These are phyloP conservation scores for Pleurotus ostreatus DNA, from an alignment of 768 basidiomycete species.

Conservation along the genomic window DNA sequence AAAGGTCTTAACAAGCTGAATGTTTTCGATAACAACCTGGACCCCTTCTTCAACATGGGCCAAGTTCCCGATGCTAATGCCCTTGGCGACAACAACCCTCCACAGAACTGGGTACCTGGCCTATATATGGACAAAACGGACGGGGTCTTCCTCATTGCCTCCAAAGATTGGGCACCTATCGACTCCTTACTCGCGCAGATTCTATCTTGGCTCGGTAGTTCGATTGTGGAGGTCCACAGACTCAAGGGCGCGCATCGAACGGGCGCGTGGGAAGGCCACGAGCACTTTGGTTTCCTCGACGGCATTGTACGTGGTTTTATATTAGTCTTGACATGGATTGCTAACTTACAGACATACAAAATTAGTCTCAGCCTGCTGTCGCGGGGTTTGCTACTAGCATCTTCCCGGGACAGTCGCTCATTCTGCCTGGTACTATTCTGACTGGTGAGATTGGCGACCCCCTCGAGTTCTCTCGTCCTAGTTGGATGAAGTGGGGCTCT, in stretches of 20 bases:
- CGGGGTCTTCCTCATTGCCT: conserved; percentile 18
- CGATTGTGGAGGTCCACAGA: conserved; percentile 12
- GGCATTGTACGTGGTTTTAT: conserved; percentile 10
- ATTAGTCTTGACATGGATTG: not conserved
- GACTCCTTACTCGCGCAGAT: conserved; percentile 8
- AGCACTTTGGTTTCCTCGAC: conserved; percentile 24
- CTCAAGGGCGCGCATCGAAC: conserved; percentile 19
- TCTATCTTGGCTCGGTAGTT: conserved; percentile 5
- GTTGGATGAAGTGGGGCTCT: conserved; percentile 24
- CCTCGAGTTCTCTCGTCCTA: conserved; percentile 14
- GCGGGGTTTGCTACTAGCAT: conserved; percentile 14
- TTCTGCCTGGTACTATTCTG: conserved; percentile 14
- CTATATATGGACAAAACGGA: conserved; percentile 13
- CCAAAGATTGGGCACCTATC: conserved; percentile 11
- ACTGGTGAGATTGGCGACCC: conserved; percentile 18
- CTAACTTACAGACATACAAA: not conserved
- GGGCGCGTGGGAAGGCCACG: conserved; percentile 16
- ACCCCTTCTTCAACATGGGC: conserved; percentile 11
- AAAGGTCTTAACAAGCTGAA: conserved; percentile 13
- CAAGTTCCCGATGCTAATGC: conserved; percentile 6
- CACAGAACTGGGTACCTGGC: conserved; percentile 12
- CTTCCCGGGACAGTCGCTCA: conserved; percentile 10
- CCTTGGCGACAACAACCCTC: conserved; percentile 13
- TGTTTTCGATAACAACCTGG: conserved; percentile 11
- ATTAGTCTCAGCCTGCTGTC: conserved; percentile 10